A percentile compares a stretch with the other conserved stretches of the same genome.
phyloP scores from a whole-genome alignment of 2,329 filamentous ascomycete species.

The Hirsutella minnesotensis region DNA sequence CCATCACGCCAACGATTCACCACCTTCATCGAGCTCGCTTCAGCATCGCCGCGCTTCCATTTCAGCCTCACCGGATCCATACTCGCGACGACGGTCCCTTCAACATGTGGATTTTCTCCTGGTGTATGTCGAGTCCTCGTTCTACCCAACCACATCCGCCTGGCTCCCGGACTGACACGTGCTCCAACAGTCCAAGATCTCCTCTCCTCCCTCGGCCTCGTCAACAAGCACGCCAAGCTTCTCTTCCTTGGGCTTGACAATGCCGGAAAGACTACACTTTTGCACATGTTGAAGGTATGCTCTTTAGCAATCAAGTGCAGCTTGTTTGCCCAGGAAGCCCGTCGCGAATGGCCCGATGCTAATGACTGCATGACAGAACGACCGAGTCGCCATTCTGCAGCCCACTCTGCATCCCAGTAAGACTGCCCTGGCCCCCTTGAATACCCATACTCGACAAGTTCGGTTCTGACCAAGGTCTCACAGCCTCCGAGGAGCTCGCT shows the following conservation, averaged over 20 bases:
- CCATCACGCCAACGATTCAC: background rate
- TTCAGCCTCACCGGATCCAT: too few relatives aligned
- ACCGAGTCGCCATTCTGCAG: conserved; percentile 81
- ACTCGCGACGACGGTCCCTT: conserved; percentile 1
- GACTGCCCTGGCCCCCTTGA: conserved; percentile 18
- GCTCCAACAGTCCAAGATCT: conserved; percentile 62
- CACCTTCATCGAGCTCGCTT: background rate
- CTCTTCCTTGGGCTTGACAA: conserved; percentile 90
- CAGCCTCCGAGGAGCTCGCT: conserved; percentile 81
- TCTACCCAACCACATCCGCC: background rate
- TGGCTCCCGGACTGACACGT: background rate
- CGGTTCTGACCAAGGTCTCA: conserved; percentile 6
- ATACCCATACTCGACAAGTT: background rate
- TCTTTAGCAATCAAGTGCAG: too few relatives aligned
- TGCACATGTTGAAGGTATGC: conserved; percentile 87
- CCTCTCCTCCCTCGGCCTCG: conserved; percentile 72
- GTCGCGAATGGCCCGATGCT: conserved; percentile 8
- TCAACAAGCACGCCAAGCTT: conserved; percentile 94
- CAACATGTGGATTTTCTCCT: conserved; percentile 89
- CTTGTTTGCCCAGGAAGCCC: background rate
- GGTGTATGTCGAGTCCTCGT: conserved; percentile 54
- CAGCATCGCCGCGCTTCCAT: background rate
- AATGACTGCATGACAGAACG: conserved; percentile 48
- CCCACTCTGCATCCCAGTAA: conserved; percentile 85
- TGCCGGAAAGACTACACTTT: conserved; percentile 84